Conservation (phyloP, 345 rosid species). For the Aegle marmelos region DNA sequence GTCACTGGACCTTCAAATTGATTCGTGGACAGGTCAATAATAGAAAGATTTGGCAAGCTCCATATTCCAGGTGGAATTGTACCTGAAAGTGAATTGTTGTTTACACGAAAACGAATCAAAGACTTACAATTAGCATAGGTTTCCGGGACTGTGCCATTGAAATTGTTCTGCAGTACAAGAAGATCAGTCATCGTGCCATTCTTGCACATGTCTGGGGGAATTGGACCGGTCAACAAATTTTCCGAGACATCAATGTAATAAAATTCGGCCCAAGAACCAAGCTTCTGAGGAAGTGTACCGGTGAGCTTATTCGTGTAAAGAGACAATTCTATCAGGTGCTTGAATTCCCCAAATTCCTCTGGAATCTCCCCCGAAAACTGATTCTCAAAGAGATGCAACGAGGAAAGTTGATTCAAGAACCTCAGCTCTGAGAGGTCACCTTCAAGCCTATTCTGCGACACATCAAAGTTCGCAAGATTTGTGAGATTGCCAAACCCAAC, state of each 20-base stretch:
- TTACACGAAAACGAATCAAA: slow-evolving; percentile 56
- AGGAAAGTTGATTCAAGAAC: slow-evolving; percentile 43
- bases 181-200: slow-evolving; percentile 55
- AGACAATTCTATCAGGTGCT: slow-evolving; percentile 48
- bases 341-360: slow-evolving; percentile 58
- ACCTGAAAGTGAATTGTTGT: slow-evolving; percentile 65
- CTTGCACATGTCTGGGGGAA: slow-evolving; percentile 83
- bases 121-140: slow-evolving; percentile 54
- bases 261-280: slow-evolving; percentile 63
- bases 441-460: slow-evolving; percentile 52
- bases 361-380: slow-evolving; percentile 68
- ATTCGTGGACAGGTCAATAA: slow-evolving; percentile 64
- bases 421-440: slow-evolving; percentile 61
- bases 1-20: slow-evolving; percentile 56
- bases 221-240: slow-evolving; percentile 66
- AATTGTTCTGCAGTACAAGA: slow-evolving; percentile 60
- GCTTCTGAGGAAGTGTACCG: slow-evolving; percentile 58
- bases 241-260: slow-evolving; percentile 65
- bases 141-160: slow-evolving; percentile 60
- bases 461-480: slow-evolving; percentile 52
- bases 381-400: slow-evolving; percentile 62
- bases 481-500: slow-evolving; percentile 56
- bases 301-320: slow-evolving; percentile 64
- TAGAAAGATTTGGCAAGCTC: slow-evolving; percentile 60
- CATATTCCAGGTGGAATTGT: slow-evolving; percentile 61